A percentile compares a stretch with the other conserved stretches of the same genome.
These are phyloP conservation scores for Achaetomiella virescens DNA, from an alignment of 495 filamentous ascomycete species.

Conservation along the genomic window DNA sequence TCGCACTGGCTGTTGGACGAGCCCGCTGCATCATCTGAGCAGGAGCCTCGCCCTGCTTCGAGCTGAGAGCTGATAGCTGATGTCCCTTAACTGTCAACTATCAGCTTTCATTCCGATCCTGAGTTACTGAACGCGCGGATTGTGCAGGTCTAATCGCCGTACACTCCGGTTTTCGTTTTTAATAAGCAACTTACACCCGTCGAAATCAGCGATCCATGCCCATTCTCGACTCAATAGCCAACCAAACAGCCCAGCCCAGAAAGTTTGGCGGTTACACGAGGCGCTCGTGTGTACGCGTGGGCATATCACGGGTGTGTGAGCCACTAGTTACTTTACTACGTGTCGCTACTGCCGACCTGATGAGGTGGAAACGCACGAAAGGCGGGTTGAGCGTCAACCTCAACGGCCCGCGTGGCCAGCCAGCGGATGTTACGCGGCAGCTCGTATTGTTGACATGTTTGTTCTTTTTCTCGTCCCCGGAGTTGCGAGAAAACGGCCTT, in stretches of 20 bases:
- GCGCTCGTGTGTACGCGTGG: not conserved
- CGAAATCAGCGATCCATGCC: too few relatives aligned
- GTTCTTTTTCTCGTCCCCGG: not conserved
- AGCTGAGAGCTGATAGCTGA: too few relatives aligned
- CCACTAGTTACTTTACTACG: not conserved
- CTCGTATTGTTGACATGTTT: constrained; percentile 18
- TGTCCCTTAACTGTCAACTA: too few relatives aligned
- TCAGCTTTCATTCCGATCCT: too few relatives aligned
- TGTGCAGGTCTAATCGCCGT: too few relatives aligned
- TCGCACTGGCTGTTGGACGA: too few relatives aligned
- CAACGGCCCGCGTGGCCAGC: not conserved
- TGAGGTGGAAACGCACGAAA: not conserved
- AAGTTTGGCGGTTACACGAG: not conserved
- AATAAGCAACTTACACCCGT: too few relatives aligned
- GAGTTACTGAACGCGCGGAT: too few relatives aligned
- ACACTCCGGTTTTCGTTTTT: too few relatives aligned
- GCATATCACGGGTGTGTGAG: not conserved
- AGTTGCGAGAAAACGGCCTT: not conserved
- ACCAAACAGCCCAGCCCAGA: not conserved
- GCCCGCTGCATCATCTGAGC: too few relatives aligned
- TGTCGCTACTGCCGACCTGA: not conserved
- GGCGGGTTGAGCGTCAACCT: not conserved
- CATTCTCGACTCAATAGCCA: not conserved
- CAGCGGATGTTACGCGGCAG: constrained; percentile 20
- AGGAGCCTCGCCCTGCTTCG: too few relatives aligned